phyloP scores from a whole-genome alignment of 306 rosid species.

The Quercus rubra region DNA sequence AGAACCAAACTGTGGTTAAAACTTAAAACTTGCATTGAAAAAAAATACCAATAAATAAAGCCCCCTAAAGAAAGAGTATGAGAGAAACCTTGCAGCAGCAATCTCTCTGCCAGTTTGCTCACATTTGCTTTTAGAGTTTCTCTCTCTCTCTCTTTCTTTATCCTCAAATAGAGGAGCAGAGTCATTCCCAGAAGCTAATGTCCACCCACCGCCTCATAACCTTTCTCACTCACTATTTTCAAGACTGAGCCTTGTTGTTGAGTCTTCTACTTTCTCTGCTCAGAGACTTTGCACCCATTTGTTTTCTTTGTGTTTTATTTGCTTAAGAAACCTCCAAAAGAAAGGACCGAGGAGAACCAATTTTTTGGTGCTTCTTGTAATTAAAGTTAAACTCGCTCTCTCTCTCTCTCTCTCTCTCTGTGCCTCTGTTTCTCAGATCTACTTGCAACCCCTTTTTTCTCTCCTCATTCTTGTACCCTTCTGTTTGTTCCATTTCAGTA shows the following conservation, averaged over 20 bases:
- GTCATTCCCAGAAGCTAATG: constrained; percentile 28
- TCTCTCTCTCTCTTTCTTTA: background rate
- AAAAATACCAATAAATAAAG: constrained; percentile 43
- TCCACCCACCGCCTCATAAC: constrained; percentile 30
- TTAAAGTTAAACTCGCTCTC: background rate
- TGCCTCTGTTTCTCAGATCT: constrained; percentile 44
- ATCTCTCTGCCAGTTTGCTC: background rate
- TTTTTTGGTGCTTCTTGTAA: background rate
- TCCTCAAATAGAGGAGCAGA: constrained; percentile 50
- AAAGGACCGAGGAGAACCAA: constrained; percentile 12
- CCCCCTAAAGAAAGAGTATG: background rate
- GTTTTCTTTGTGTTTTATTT: constrained; percentile 29
- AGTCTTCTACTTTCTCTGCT: constrained; percentile 37
- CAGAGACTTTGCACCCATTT: constrained; percentile 24
- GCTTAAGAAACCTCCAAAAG: constrained; percentile 23
- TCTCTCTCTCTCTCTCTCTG: background rate
- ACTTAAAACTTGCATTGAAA: too few relatives aligned
- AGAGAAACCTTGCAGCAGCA: background rate
- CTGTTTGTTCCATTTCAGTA: constrained; percentile 30
- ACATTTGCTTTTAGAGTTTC: constrained; percentile 9
- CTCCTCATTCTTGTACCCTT: constrained; percentile 21
- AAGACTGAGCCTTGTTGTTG: constrained; percentile 34
- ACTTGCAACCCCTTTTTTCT: constrained; percentile 4
- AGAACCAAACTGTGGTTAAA: too few relatives aligned
- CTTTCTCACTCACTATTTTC: constrained; percentile 3